Base-by-base conservation (phyloP, 768 basidiomycete species). In the Russula vinacea region DNA sequence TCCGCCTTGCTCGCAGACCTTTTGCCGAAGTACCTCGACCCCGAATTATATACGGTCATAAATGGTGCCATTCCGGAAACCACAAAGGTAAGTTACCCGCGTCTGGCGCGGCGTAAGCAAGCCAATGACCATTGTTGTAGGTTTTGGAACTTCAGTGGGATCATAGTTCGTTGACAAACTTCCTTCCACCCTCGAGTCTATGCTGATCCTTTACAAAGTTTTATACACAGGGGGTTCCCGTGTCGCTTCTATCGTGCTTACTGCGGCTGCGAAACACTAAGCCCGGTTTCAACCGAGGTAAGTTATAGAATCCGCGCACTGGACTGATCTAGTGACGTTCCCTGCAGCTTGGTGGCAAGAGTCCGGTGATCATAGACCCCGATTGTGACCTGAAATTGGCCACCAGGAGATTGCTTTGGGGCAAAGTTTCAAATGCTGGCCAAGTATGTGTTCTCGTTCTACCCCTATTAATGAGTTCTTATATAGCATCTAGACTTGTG, bases 191-290 rank as follows among this genome's bases (percentile, higher is more conserved):
- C 11, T 60, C 19, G 37, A 77, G 73, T 24, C 22, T 5, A n/a
- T 24, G 11, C 57, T 70, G 42, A 29, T 42, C 26, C 22, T 52
- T 29, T 24, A 58, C 56, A 24, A 62, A 85, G 84, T 87, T 62
- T 69, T 87, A 44, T 91, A 87, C 73, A 90, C 88, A 10, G 77
- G 78, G 53, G 77, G 78, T 33, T 80, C 79, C 3, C 80, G 83
- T 32, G 83, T 93, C 9, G 92, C 80, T 0, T 81, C 74, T 66
- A 80, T 94, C 51, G 81, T 94, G 10, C 83, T 87, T 1, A 72
- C 79, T 0, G 91, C 91, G 0, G 92, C 92, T 13, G 90, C 88
- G 87, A 92, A 73, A 81, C 83, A 59, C 73, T 94, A 9, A 88
- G 90, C 0, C 90, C 90, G 0, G 76, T 89, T 49, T 79, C 82